Percentiles rank a stretch among this genome's conserved stretches.
Conservation (phyloP, 2,329 filamentous ascomycete species). For the Blastomyces gilchristii region DNA sequence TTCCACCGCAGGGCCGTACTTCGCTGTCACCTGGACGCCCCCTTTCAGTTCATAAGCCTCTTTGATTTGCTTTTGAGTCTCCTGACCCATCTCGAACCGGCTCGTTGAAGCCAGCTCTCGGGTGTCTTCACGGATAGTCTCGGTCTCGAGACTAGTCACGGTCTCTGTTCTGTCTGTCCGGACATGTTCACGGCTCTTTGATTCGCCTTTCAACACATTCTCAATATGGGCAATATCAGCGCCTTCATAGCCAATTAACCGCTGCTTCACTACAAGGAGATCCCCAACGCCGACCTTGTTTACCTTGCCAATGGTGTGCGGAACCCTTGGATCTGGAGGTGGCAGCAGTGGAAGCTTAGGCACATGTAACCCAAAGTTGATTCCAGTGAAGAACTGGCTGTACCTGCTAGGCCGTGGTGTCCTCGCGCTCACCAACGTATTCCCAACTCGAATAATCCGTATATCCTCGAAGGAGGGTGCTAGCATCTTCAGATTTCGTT, state of each 20-base stretch:
- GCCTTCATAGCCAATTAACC: background rate
- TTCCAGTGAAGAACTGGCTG: background rate
- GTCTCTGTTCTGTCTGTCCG: conserved; percentile 1
- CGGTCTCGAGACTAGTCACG: background rate
- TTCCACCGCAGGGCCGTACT: background rate
- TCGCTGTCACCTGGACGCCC: background rate
- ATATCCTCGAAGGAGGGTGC: background rate
- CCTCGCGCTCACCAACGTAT: background rate
- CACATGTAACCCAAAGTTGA: background rate
- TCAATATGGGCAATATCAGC: background rate
- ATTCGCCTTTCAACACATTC: background rate
- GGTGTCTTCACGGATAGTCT: background rate
- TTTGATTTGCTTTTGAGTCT: background rate
- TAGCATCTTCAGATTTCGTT: background rate
- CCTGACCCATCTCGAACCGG: background rate
- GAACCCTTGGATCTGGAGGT: background rate
- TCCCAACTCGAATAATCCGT: background rate
- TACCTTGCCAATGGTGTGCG: background rate
- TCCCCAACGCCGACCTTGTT: background rate
- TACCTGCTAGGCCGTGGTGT: background rate
- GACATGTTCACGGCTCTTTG: background rate
- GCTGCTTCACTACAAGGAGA: background rate
- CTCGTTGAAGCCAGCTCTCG: background rate
- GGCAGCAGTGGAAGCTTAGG: background rate
- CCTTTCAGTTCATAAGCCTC: background rate